These are phyloP conservation scores for Epichloe hybrida DNA, from an alignment of 2,329 filamentous ascomycete species.

Conservation along the genomic window DNA sequence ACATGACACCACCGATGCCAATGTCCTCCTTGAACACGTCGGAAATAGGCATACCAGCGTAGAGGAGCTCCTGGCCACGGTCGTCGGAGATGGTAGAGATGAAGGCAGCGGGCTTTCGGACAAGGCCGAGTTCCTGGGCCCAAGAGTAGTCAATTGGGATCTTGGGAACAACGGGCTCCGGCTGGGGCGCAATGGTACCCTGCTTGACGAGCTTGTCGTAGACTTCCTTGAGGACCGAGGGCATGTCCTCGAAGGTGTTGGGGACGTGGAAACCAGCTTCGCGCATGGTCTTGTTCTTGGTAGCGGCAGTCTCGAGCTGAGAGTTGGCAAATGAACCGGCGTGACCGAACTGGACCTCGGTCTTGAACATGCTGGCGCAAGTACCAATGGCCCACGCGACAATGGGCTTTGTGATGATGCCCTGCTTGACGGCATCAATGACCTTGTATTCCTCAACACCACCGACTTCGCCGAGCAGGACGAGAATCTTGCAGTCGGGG, in stretches of 20 bases:
- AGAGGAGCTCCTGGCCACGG: conserved; percentile 97
- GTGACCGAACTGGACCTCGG: conserved; percentile 98
- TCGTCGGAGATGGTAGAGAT: conserved; percentile 99
- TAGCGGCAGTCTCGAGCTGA: conserved; percentile 88
- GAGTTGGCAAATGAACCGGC: conserved; percentile 98
- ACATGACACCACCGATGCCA: conserved; percentile 99
- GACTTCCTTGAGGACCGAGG: conserved; percentile 58
- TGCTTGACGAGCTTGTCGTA: conserved; percentile 81
- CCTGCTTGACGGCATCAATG: conserved; percentile 92
- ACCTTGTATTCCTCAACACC: conserved; percentile 99
- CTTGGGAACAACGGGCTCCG: conserved; percentile 91
- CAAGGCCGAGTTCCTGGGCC: conserved; percentile 97
- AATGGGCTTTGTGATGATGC: conserved; percentile 93
- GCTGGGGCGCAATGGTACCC: conserved; percentile 70
- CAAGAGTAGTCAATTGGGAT: conserved; percentile 99
- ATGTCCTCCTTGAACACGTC: conserved; percentile 99
- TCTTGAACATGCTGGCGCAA: conserved; percentile 99
- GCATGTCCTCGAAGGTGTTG: conserved; percentile 93
- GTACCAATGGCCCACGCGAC: conserved; percentile 99
- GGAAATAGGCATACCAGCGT: conserved; percentile 99
- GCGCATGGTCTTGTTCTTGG: conserved; percentile 95
- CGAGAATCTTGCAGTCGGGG: conserved; percentile 92
- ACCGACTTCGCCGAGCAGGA: conserved; percentile 95
- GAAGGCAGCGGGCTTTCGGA: conserved; percentile 98
- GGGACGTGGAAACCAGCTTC: conserved; percentile 92